phyloP scores from a whole-genome alignment of 257 asterid genomes.

The Ophiorrhiza pumila region DNA sequence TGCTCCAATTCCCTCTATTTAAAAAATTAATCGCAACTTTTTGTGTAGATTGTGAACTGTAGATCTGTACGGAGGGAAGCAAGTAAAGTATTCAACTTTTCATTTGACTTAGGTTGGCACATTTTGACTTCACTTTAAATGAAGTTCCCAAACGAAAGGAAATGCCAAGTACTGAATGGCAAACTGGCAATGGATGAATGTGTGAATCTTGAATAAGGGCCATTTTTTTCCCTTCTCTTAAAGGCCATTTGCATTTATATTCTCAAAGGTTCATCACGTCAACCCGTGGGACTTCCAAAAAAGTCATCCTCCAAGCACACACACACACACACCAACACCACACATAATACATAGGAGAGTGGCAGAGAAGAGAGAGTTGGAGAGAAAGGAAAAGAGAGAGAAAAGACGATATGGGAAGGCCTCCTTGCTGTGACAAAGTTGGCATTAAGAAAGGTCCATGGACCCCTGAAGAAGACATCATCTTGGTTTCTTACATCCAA shows the following conservation, averaged over 20 bases:
- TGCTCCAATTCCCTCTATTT: no score
- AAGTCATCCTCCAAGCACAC: conserved; percentile 2
- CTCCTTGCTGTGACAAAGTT: conserved; percentile 85
- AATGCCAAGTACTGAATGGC: neutral
- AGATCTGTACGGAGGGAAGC: neutral
- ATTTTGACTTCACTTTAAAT: conserved; percentile 6
- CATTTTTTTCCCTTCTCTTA: conserved; percentile 9
- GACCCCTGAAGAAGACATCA: conserved; percentile 95
- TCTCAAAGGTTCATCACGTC: neutral
- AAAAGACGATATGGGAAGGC: conserved; percentile 76
- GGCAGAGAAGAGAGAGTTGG: neutral
- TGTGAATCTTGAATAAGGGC: neutral
- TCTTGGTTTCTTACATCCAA: conserved; percentile 83
- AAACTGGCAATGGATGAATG: neutral
- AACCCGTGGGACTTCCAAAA: neutral
- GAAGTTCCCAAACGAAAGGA: neutral
- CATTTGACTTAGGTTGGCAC: conserved; percentile 4
- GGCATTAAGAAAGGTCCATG: conserved; percentile 97
- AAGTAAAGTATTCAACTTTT: neutral
- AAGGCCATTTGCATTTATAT: neutral
- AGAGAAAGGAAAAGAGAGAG: no score
- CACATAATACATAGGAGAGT: neutral
- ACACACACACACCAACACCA: neutral
- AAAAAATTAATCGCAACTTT: no score
- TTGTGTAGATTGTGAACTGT: no score